Percentiles rank a stretch among this genome's conserved stretches.
Evolutionary conservation across 345 rosid species (phyloP).

Genomic region (Camelina hispida): DNA sequence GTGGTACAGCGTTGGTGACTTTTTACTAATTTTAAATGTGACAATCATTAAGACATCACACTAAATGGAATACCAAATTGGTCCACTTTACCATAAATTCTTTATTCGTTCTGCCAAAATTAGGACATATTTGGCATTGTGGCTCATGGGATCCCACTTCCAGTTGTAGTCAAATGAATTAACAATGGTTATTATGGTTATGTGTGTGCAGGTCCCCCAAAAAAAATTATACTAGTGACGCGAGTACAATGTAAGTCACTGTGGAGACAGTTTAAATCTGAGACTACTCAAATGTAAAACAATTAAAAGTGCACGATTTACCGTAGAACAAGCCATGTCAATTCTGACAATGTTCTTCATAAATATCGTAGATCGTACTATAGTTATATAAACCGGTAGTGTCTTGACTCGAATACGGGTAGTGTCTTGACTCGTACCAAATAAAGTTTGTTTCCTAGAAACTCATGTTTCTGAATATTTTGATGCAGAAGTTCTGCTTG

Average conservation of each 20-base stretch:
- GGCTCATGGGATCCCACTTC: not conserved
- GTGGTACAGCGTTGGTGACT: too few relatives aligned
- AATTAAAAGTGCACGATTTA: constrained; percentile 3
- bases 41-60: constrained; percentile 2
- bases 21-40: not conserved
- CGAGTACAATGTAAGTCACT: constrained; percentile 79
- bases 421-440: too few relatives aligned
- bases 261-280: constrained; percentile 82
- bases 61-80: constrained; percentile 15
- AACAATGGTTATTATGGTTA: constrained; percentile 1
- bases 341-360: constrained; percentile 5
- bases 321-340: constrained; percentile 19
- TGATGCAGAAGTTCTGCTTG: too few relatives aligned
- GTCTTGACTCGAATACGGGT: not conserved
- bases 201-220: constrained; percentile 55
- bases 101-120: not conserved
- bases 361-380: not conserved
- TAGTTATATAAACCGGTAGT: constrained; percentile 18
- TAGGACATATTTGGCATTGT: constrained; percentile 5
- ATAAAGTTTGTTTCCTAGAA: too few relatives aligned
- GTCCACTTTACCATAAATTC: not conserved
- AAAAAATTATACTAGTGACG: constrained; percentile 60
- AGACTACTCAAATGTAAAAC: constrained; percentile 55
- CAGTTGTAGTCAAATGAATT: not conserved
- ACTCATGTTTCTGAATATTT: too few relatives aligned